phyloP scores from a whole-genome alignment of 2,329 filamentous ascomycete genomes.

The Penicillium sp. region DNA sequence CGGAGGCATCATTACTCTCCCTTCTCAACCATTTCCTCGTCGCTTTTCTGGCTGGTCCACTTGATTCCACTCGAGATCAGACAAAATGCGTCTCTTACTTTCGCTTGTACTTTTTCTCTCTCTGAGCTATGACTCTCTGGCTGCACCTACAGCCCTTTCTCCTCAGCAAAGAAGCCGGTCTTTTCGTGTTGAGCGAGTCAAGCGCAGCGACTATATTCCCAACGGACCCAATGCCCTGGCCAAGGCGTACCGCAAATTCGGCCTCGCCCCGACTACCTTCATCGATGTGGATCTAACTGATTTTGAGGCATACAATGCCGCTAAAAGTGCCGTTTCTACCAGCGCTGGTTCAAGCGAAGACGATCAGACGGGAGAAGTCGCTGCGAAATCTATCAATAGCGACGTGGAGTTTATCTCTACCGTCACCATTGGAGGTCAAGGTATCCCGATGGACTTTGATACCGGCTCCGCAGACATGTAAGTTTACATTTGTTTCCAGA shows the following conservation, averaged over 20 bases:
- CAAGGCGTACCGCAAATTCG: constrained; percentile 68
- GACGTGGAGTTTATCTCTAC: constrained; percentile 70
- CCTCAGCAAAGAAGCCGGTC: constrained; percentile 40
- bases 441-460: constrained; percentile 68
- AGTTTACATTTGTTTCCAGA: constrained; percentile 22
- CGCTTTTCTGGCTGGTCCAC: not conserved
- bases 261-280: constrained; percentile 50
- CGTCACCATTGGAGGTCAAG: constrained; percentile 67
- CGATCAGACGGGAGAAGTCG: constrained; percentile 55
- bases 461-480: constrained; percentile 72
- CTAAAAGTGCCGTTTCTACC: constrained; percentile 20
- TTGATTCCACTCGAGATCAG: not conserved
- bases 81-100: constrained; percentile 29
- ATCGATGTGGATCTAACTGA: constrained; percentile 35
- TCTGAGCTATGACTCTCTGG: constrained; percentile 33
- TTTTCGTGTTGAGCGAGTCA: constrained; percentile 61
- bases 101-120: constrained; percentile 30
- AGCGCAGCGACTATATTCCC: constrained; percentile 55
- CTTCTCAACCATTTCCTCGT: not conserved
- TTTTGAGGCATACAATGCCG: constrained; percentile 31
- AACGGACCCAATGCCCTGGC: constrained; percentile 62
- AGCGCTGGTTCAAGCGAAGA: constrained; percentile 23
- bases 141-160: constrained; percentile 29
- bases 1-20: not conserved
- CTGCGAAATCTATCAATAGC: constrained; percentile 62